Base-by-base conservation (phyloP, 2,329 filamentous ascomycete genomes). In the Parascedosporium putredinis region DNA sequence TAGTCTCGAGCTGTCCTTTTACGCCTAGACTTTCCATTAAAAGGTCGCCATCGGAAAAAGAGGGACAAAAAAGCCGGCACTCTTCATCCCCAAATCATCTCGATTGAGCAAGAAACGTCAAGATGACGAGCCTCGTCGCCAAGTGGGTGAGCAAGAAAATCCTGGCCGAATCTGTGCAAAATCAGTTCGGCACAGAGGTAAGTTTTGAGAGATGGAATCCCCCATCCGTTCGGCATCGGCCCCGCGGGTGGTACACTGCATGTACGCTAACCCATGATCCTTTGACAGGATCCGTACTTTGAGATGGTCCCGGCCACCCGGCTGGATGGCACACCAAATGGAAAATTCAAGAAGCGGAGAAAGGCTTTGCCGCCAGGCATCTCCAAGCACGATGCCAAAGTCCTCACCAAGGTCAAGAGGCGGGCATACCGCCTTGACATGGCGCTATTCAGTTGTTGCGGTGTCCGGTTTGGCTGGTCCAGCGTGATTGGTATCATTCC, bases 381-480 rank as follows among this genome's bases (percentile, higher is more conserved):
- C 48, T 91, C 89, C 16, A 71, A 83, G 24, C 79, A 95, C 58
- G 93, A 98, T 66, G 83, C 76, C 60, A 76, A 84, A 55, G 74
- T 96, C 56, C 80, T 97, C 55, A 94, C 85, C 58, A 85, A 84
- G 58, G 88, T 95, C 58, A 91, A 95, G 66, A 79, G 84, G 58
- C 78, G 85, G 52, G 89, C 93, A 29, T 95, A 95, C 67, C 77
- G 81, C 33, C 78, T 96, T 23, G 93, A 97, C 65, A 85, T 88
- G 72, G 79, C 78, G 50, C 77, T 95, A 5, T 94, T 91, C 71
- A 89, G 79, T 60, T 79, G 88, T 61, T 79, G 85, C 55, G 88
- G 89, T 40, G 76, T 95, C 52, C 79, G 83, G 51, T 90, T 97
- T 61, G 93, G 93, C 50, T 96, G 89, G 88, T 81, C 86, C 47